These are phyloP conservation scores for Colletotrichum filicis DNA, from an alignment of 2,329 filamentous ascomycete species.

Conservation along the genomic window DNA sequence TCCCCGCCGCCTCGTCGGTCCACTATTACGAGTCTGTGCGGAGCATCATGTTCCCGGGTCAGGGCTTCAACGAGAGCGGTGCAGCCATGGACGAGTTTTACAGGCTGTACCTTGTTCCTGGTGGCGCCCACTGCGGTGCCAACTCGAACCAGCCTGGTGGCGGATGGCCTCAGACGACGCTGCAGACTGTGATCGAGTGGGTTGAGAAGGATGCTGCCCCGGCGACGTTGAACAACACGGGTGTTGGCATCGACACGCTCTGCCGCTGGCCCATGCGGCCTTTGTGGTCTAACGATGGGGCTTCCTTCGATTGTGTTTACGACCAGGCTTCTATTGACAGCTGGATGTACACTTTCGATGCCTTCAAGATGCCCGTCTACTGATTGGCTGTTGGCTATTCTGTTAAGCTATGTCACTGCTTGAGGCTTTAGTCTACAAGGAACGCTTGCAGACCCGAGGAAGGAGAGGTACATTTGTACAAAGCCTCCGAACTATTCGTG, in stretches of 20 bases:
- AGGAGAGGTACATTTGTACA: neutral
- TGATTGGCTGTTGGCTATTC: too few relatives aligned
- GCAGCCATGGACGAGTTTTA: slow-evolving; percentile 52
- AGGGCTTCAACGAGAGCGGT: slow-evolving; percentile 43
- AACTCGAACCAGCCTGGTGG: slow-evolving; percentile 55
- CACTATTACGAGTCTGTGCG: slow-evolving; percentile 55
- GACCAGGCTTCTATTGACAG: slow-evolving; percentile 23
- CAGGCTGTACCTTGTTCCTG: slow-evolving; percentile 53
- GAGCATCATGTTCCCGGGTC: slow-evolving; percentile 56
- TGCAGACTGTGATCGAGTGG: slow-evolving; percentile 61
- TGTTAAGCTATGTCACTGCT: too few relatives aligned
- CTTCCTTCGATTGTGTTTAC: slow-evolving; percentile 17
- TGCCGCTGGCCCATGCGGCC: slow-evolving; percentile 57
- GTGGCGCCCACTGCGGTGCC: slow-evolving; percentile 60
- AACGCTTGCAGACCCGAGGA: too few relatives aligned
- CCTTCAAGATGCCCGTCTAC: slow-evolving; percentile 32
- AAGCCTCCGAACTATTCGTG: neutral
- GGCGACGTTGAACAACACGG: slow-evolving; percentile 52
- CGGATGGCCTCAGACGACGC: slow-evolving; percentile 46
- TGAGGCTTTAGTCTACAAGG: too few relatives aligned
- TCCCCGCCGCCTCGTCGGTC: slow-evolving; percentile 46
- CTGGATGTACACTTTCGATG: slow-evolving; percentile 30
- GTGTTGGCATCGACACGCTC: slow-evolving; percentile 47
- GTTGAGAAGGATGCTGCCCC: slow-evolving; percentile 60
- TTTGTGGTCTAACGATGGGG: slow-evolving; percentile 43